phyloP scores from a whole-genome alignment of 208 protist species.

The Porcisia deanei region DNA sequence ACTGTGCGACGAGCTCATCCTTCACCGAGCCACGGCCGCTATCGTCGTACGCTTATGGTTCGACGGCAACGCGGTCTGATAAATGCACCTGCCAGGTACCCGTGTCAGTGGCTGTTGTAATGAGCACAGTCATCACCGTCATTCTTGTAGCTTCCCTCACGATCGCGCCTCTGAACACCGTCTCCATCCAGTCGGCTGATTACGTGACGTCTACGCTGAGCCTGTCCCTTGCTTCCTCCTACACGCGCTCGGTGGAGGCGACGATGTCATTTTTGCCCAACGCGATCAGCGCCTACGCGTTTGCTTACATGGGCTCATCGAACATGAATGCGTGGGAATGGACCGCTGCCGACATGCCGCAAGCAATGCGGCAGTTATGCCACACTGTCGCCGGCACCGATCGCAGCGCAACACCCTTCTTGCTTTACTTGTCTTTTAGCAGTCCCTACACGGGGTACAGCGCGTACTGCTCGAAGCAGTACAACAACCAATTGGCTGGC shows the following conservation, averaged over 20 bases:
- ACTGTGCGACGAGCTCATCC: background rate
- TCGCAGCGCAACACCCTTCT: background rate
- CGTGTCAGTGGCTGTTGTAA: slow-evolving; percentile 22
- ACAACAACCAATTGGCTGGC: slow-evolving; percentile 31
- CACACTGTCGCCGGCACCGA: slow-evolving; percentile 8
- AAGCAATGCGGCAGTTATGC: slow-evolving; percentile 55
- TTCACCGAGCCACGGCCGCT: background rate
- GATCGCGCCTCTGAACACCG: slow-evolving; percentile 41
- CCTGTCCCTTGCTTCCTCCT: slow-evolving; percentile 20
- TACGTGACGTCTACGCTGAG: slow-evolving; percentile 27
- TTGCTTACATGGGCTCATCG: slow-evolving; percentile 25
- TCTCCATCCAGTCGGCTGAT: slow-evolving; percentile 26
- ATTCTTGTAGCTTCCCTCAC: slow-evolving; percentile 41
- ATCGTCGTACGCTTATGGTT: background rate
- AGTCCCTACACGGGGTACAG: slow-evolving; percentile 61
- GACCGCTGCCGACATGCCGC: slow-evolving; percentile 43
- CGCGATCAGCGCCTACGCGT: slow-evolving; percentile 26
- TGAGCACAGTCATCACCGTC: slow-evolving; percentile 29
- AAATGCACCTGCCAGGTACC: slow-evolving; percentile 10
- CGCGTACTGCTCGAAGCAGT: slow-evolving; percentile 65
- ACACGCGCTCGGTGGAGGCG: slow-evolving; percentile 27
- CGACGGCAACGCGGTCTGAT: background rate
- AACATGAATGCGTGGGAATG: slow-evolving; percentile 26
- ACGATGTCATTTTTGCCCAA: slow-evolving; percentile 35
- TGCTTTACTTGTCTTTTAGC: slow-evolving; percentile 54